phyloP scores from a whole-genome alignment of 345 rosid genomes.

The Eutrema japonicum region DNA sequence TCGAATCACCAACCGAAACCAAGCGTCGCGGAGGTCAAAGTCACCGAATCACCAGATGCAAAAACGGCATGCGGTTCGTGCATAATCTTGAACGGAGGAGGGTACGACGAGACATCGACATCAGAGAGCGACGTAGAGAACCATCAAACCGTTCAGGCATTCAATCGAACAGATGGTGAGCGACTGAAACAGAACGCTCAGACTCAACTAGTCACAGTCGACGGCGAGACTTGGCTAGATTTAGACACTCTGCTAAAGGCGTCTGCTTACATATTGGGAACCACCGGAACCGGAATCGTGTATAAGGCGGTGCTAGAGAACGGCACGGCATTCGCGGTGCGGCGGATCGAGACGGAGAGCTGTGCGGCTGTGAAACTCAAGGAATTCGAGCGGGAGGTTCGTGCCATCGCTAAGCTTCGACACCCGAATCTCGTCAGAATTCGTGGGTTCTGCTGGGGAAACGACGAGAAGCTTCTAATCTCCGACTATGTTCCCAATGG shows the following conservation, averaged over 20 bases:
- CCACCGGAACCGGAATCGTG: slow-evolving; percentile 67
- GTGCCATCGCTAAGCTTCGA: slow-evolving; percentile 61
- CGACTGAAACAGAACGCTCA: slow-evolving; percentile 38
- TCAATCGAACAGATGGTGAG: slow-evolving; percentile 27
- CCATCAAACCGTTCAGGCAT: slow-evolving; percentile 20
- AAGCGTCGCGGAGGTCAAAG: slow-evolving; percentile 31
- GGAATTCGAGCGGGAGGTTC: slow-evolving; percentile 77
- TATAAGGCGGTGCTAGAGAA: slow-evolving; percentile 82
- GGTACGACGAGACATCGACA: slow-evolving; percentile 47
- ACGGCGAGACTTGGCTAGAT: slow-evolving; percentile 74
- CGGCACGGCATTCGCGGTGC: slow-evolving; percentile 74
- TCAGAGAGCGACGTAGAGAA: slow-evolving; percentile 67
- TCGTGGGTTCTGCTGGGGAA: slow-evolving; percentile 87
- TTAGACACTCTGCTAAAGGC: slow-evolving; percentile 76
- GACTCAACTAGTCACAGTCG: slow-evolving; percentile 63
- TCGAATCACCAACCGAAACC: slow-evolving; percentile 34
- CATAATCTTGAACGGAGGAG: slow-evolving; percentile 47
- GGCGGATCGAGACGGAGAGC: slow-evolving; percentile 77
- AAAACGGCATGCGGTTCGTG: slow-evolving; percentile 65
- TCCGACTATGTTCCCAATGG: slow-evolving; percentile 76
- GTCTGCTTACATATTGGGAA: slow-evolving; percentile 79
- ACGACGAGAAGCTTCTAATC: slow-evolving; percentile 83
- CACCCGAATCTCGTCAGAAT: slow-evolving; percentile 77
- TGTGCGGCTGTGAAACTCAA: slow-evolving; percentile 52
- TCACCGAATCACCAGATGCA: slow-evolving; percentile 36